Base-by-base conservation (phyloP, 2,329 filamentous ascomycete genomes). In the Coniella vitis region DNA sequence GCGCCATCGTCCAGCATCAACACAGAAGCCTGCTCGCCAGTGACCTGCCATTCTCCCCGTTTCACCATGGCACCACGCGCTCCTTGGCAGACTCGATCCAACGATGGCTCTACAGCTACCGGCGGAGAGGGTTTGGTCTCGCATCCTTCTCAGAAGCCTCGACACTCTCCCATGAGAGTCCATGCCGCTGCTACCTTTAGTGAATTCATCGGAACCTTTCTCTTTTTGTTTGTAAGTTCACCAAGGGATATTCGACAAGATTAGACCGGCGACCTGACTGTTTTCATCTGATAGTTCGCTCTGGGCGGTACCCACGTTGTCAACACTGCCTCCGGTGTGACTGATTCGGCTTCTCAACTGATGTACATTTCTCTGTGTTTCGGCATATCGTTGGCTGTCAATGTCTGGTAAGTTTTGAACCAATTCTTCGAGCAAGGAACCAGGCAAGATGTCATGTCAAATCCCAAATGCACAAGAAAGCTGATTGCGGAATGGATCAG, bases 131-230 rank as follows among this genome's bases (percentile, higher is more conserved):
- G 36, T n/a, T 34, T 47, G n/a, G 42, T 45, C 44, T 47, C 47
- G 13, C 45, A 25, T 8, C 38, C 35, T 31, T 16, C 39, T 7
- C 48, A 46, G 36, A 41, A 38, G 42, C 48, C 42, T 13, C 37
- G 44, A 31, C 21, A 38, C 10, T 41, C 38, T 16, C 36, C 43
- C 9, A 19, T 45, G 46, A 54, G 57, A 48, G 70, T 71, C 46
- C 59, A 67, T 20, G 47, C 69, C 12, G 63, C 72, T 38, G 66
- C 72, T n/a, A 59, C 69, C 31, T 53, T 74, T 19, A 72, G 70
- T 49, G 74, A 77, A 61, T 74, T 78, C 41, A 69, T 71, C 54
- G 74, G 74, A 47, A 77, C 74, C 1, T 76, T 77, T 53, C 66
- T 76, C 60, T 78, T 77, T 59, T 65, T 78, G 0, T 69, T 76